A percentile compares a stretch with the other conserved stretches of the same genome.
Evolutionary conservation across 2,329 filamentous ascomycete species (phyloP).

Genomic region (Neodidymelliopsis sp.): DNA sequence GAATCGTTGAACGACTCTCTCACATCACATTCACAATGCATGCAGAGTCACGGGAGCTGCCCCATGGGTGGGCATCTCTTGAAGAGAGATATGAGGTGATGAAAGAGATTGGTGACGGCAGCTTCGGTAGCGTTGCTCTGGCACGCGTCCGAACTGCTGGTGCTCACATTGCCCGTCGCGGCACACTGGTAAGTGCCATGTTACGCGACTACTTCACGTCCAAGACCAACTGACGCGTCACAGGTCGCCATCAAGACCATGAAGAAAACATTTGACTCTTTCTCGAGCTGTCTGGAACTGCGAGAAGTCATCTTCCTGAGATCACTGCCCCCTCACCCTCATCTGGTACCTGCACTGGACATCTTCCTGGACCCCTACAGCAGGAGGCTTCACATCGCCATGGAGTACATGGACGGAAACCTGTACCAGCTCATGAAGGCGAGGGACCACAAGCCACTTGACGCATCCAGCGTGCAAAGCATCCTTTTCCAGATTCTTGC

Average conservation of each 20-base stretch:
- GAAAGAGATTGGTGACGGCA: conserved; percentile 98
- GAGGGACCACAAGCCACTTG: conserved; percentile 91
- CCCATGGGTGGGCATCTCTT: conserved; percentile 73
- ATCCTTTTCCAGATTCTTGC: conserved; percentile 97
- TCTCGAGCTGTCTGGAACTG: conserved; percentile 87
- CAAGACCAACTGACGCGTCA: conserved; percentile 30
- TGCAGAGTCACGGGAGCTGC: conserved; percentile 75
- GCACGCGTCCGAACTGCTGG: conserved; percentile 91
- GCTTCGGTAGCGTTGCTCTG: conserved; percentile 94
- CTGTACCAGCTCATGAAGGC: conserved; percentile 99
- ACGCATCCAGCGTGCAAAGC: conserved; percentile 93
- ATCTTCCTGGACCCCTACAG: conserved; percentile 97
- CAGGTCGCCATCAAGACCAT: conserved; percentile 99
- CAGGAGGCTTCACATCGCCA: conserved; percentile 95
- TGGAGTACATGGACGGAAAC: conserved; percentile 99
- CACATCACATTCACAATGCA: conserved; percentile 62
- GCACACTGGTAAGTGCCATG: conserved; percentile 79
- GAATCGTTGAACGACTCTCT: conserved; percentile 24
- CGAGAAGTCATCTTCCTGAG: conserved; percentile 96
- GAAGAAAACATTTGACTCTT: conserved; percentile 99
- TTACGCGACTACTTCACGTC: conserved; percentile 13
- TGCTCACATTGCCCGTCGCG: conserved; percentile 84
- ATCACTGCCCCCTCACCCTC: conserved; percentile 84
- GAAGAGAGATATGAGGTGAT: conserved; percentile 96
- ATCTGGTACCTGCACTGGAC: conserved; percentile 95